Evolutionary conservation across 192 early-diverging fungal species (phyloP).

Genomic region (Coemansia sp.): DNA sequence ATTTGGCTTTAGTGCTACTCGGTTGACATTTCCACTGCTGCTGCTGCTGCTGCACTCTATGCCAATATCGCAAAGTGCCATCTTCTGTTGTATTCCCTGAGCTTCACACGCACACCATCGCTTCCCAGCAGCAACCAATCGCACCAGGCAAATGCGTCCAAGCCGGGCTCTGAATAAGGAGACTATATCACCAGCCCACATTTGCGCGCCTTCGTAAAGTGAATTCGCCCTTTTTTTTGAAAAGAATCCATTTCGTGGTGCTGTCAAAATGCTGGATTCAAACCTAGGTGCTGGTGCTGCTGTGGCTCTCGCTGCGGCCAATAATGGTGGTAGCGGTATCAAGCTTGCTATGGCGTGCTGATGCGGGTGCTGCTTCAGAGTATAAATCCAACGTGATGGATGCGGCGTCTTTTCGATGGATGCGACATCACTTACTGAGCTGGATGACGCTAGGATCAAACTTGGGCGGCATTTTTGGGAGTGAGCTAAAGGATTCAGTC

Average conservation of each 20-base stretch:
- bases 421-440: slow-evolving; percentile 53
- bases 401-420: slow-evolving; percentile 20
- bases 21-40: neutral
- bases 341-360: neutral
- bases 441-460: slow-evolving; percentile 78
- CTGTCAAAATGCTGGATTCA: neutral
- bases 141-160: neutral
- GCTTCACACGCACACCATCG: neutral
- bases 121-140: neutral
- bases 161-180: neutral
- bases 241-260: neutral
- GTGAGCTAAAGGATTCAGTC: slow-evolving; percentile 42
- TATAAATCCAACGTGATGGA: slow-evolving; percentile 8
- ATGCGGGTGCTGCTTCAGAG: slow-evolving; percentile 7
- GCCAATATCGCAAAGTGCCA: neutral
- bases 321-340: neutral
- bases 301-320: too few relatives aligned
- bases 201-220: neutral
- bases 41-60: neutral
- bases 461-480: slow-evolving; percentile 80
- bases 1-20: neutral
- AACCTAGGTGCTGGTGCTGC: neutral
- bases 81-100: neutral
- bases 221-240: neutral
- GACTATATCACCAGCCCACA: neutral